These are phyloP conservation scores for Porcisia deanei DNA, from an alignment of 208 protist species.

Conservation along the genomic window DNA sequence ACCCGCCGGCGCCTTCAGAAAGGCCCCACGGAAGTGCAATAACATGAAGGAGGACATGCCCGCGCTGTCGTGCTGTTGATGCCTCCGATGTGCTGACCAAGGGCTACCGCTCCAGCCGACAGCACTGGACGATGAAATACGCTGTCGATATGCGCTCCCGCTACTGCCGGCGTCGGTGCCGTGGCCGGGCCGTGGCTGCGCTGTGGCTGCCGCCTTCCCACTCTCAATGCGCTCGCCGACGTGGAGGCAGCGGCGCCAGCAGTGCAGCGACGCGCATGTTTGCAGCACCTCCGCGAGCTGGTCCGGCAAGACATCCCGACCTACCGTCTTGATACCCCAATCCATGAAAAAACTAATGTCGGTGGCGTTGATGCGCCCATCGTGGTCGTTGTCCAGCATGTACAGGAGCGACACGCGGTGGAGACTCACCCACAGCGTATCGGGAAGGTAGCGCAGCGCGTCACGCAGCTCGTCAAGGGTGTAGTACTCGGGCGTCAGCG, in stretches of 20 bases:
- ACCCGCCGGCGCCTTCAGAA: constrained; percentile 8
- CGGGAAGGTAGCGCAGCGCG: constrained; percentile 48
- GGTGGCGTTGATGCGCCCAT: constrained; percentile 52
- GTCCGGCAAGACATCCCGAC: constrained; percentile 36
- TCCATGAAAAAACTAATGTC: constrained; percentile 61
- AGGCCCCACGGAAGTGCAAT: constrained; percentile 23
- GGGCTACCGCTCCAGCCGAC: background rate
- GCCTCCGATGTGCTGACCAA: background rate
- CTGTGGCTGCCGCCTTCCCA: background rate
- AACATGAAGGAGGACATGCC: constrained; percentile 28
- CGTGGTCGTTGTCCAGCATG: constrained; percentile 63
- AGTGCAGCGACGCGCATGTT: constrained; percentile 52
- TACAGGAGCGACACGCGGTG: constrained; percentile 63
- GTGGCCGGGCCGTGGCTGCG: background rate
- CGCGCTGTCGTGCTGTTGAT: background rate
- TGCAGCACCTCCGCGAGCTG: constrained; percentile 59
- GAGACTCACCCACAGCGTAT: constrained; percentile 55
- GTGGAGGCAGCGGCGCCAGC: constrained; percentile 52
- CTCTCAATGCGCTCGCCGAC: constrained; percentile 26
- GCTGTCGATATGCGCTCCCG: constrained; percentile 5
- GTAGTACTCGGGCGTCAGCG: constrained; percentile 46
- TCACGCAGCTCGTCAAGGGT: constrained; percentile 55
- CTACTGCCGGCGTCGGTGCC: background rate
- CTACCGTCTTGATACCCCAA: constrained; percentile 52
- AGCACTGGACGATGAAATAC: background rate